Evolutionary conservation across 176 grass and related monocot genomes (phyloP).

Genomic region (Dactylis glomerata): DNA sequence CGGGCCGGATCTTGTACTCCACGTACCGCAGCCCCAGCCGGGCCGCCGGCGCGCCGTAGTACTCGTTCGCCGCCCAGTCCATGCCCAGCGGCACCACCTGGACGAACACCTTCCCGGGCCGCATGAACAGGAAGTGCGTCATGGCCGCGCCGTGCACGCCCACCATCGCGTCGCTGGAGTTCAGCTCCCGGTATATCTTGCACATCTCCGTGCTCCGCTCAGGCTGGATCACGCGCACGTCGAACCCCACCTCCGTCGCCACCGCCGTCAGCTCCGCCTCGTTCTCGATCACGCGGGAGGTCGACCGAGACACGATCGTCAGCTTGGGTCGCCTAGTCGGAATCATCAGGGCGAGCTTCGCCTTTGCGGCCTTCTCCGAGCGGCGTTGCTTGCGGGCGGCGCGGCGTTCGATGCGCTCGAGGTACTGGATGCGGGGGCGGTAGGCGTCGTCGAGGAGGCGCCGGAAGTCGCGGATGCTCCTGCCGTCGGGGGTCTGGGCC

Average conservation of each 20-base stretch:
- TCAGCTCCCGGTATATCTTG: constrained; percentile 69
- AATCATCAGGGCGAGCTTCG: neutral
- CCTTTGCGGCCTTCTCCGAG: neutral
- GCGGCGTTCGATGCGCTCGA: constrained; percentile 33
- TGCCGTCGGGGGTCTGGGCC: constrained; percentile 25
- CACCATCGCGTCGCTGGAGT: constrained; percentile 88
- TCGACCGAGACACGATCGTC: constrained; percentile 53
- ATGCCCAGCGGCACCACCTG: constrained; percentile 76
- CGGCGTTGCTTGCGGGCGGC: constrained; percentile 18
- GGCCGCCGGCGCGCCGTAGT: constrained; percentile 64
- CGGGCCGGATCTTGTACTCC: constrained; percentile 63
- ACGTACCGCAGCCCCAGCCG: constrained; percentile 60
- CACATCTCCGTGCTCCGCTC: constrained; percentile 57
- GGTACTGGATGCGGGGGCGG: constrained; percentile 45
- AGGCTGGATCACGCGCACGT: constrained; percentile 59
- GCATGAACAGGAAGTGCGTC: constrained; percentile 93
- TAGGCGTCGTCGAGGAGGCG: constrained; percentile 68
- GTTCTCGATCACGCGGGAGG: constrained; percentile 81
- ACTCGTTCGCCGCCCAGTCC: constrained; percentile 64
- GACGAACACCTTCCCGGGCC: constrained; percentile 73
- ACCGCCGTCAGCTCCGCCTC: constrained; percentile 37
- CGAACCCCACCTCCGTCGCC: constrained; percentile 51
- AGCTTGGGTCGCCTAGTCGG: constrained; percentile 19
- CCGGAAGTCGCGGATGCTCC: constrained; percentile 66
- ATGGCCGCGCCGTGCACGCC: constrained; percentile 95